Base-by-base conservation (phyloP, 768 basidiomycete genomes). In the Leccinum boreale region DNA sequence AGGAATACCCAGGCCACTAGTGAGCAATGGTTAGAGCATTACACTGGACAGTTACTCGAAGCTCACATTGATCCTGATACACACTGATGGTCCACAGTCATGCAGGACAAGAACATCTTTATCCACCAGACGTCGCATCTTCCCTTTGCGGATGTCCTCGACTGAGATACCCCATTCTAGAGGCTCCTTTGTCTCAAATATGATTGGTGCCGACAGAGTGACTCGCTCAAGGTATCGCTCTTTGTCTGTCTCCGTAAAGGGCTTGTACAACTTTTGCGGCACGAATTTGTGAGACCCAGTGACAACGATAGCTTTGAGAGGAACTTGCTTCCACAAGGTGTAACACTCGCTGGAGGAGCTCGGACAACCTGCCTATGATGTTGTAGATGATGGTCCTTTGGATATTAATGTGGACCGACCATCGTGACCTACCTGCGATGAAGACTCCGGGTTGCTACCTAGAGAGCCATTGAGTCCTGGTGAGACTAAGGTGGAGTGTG, bases 1-100 rank as follows among this genome's bases (percentile, higher is more conserved):
- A 79, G 48, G 81, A 73, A 68, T 91, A 91, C 1, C 89, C 88
- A 8, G 88, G 89, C 90, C 90, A 92, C 89, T 91, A 58, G 19
- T 58, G 21, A 58, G 24, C 36, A 47, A 62, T 24, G 49, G 45
- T 46, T n/a, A 50, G 23, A 89, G 88, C 62, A 78, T 81, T 2
- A 50, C 46, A 11, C n/a, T 50, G 68, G 47, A 55, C 26, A 50
- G 31, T 54, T 36, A 11, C 47, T 15, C 52, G 23, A 42, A 35
- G 61, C 81, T 64, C 62, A 85, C 89, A 78, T 89, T 86, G 26
- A 91, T 76, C 26, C 89, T 81, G 58, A 92, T 87, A 1, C 89
- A 90, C 36, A 92, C 86, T 44, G 88, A 90, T 9, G 89, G 89
- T 3, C 90, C 90, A 45, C 89, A 83, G 4, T 84, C 78, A 63